These are phyloP conservation scores for Umbelopsis sp. DNA, from an alignment of 192 early-diverging fungal genomes.

Conservation along the genomic window DNA sequence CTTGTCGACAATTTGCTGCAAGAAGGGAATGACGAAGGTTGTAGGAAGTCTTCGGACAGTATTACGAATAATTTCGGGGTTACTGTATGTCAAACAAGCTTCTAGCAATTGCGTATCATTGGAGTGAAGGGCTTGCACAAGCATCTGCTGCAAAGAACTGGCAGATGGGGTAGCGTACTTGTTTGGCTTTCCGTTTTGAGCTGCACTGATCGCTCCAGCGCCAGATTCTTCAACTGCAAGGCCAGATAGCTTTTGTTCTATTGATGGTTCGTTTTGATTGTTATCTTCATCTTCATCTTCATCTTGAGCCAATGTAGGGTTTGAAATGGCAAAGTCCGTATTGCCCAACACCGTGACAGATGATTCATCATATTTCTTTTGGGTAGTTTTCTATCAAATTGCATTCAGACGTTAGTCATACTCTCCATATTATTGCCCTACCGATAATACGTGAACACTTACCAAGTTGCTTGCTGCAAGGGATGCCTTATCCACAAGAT, in stretches of 20 bases:
- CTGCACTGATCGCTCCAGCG: constrained; percentile 20
- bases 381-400: constrained; percentile 42
- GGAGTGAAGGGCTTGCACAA: constrained; percentile 59
- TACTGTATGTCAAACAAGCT: constrained; percentile 46
- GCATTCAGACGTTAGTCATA: too few species aligned
- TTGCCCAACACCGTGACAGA: constrained; percentile 46
- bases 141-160: constrained; percentile 51
- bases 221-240: constrained; percentile 40
- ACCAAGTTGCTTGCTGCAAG: constrained; percentile 48
- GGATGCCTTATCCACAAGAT: constrained; percentile 47
- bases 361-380: constrained; percentile 57
- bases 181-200: not conserved
- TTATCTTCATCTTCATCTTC: constrained; percentile 23
- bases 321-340: constrained; percentile 41
- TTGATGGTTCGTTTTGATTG: constrained; percentile 32
- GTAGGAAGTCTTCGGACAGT: constrained; percentile 52
- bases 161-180: constrained; percentile 39
- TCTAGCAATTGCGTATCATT: constrained; percentile 50
- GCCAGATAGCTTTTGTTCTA: constrained; percentile 47
- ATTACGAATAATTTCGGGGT: constrained; percentile 48
- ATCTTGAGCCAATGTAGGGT: constrained; percentile 26
- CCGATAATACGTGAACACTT: constrained; percentile 1
- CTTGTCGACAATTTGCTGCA: constrained; percentile 48
- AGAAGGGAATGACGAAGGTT: constrained; percentile 49
- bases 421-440: not conserved